phyloP scores from a whole-genome alignment of 345 rosid genomes.

The Microcos paniculata region DNA sequence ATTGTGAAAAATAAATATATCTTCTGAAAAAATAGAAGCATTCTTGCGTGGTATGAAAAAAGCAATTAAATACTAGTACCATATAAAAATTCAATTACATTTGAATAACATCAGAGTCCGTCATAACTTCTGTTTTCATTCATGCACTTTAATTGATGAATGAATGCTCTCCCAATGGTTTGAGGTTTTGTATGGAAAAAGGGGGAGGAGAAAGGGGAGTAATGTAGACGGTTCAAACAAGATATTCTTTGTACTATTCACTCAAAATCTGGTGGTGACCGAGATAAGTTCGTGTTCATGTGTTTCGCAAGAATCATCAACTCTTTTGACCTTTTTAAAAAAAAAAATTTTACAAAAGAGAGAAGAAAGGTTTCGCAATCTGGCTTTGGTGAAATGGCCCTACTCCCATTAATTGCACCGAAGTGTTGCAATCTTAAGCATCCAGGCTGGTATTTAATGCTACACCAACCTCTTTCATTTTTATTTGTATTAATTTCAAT shows the following conservation, averaged over 20 bases:
- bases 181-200: background rate
- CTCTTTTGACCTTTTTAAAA: no score
- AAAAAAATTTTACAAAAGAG: no score
- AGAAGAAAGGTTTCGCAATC: background rate
- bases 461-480: conserved; percentile 3
- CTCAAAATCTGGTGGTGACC: no score
- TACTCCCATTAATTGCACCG: conserved; percentile 14
- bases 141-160: background rate
- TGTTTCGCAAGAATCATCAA: background rate
- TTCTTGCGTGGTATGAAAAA: no score
- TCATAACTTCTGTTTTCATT: background rate
- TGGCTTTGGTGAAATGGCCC: conserved; percentile 3
- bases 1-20: no score
- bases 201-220: background rate
- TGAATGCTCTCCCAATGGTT: background rate
- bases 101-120: background rate
- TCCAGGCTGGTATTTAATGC: conserved; percentile 5
- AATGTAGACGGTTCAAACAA: background rate
- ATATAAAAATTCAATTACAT: background rate
- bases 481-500: background rate
- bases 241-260: conserved; percentile 3
- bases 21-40: no score
- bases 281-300: background rate
- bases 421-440: conserved; percentile 18
- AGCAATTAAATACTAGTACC: no score